Percentiles rank a stretch among this genome's conserved stretches.
phyloP scores from a whole-genome alignment of 805 yeast genomes.

The Lachancea nothofagi region DNA sequence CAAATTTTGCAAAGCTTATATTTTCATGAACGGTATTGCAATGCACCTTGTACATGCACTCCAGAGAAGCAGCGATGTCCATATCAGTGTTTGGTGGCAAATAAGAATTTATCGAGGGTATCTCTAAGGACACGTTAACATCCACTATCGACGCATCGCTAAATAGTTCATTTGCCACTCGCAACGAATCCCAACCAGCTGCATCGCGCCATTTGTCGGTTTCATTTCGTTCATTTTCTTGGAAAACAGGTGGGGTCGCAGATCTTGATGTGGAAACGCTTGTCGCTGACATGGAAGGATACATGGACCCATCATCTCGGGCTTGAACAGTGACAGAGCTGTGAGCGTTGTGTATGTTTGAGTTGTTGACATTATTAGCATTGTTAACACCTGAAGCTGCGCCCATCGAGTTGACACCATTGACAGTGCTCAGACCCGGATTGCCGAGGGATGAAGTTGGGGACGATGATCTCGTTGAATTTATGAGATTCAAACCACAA shows the following conservation, averaged over 20 bases:
- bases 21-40: slow-evolving; percentile 61
- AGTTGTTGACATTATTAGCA: neutral
- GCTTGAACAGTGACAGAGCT: neutral
- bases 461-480: slow-evolving; percentile 27
- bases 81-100: slow-evolving; percentile 43
- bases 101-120: slow-evolving; percentile 33
- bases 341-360: neutral
- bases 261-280: slow-evolving; percentile 1
- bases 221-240: neutral
- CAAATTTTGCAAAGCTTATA: slow-evolving; percentile 61
- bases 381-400: no score
- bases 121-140: slow-evolving; percentile 31
- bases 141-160: slow-evolving; percentile 1
- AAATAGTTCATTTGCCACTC: slow-evolving; percentile 1
- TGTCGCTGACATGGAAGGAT: slow-evolving; percentile 1
- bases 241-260: slow-evolving; percentile 1
- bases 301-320: neutral
- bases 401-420: neutral
- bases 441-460: slow-evolving; percentile 18
- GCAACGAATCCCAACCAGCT: slow-evolving; percentile 1
- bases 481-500: slow-evolving; percentile 59
- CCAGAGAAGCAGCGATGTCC: slow-evolving; percentile 58
- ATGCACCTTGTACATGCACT: slow-evolving; percentile 56
- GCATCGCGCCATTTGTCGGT: slow-evolving; percentile 1
- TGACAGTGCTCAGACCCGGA: neutral